Evolutionary conservation across 2,329 filamentous ascomycete genomes (phyloP).

Genomic region (Ilyonectria mors-panacis): DNA sequence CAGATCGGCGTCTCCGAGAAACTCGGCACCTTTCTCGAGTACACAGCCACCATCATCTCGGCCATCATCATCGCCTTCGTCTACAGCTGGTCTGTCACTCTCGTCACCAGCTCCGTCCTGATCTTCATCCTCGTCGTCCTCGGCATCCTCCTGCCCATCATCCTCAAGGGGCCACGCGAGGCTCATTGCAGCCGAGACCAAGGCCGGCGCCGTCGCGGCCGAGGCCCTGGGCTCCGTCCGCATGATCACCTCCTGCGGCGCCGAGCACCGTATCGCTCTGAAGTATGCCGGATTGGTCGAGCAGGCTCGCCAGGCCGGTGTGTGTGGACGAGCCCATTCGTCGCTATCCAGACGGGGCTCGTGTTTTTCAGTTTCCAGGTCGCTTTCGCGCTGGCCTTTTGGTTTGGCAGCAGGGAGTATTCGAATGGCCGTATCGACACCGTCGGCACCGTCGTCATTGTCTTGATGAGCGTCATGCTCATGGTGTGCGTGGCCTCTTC

Average conservation of each 20-base stretch:
- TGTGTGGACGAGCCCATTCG: constrained; percentile 40
- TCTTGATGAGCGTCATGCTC: no score
- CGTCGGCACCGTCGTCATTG: no score
- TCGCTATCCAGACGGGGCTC: constrained; percentile 45
- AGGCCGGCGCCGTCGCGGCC: constrained; percentile 54
- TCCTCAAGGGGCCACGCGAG: constrained; percentile 53
- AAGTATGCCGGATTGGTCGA: constrained; percentile 56
- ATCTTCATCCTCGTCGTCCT: constrained; percentile 57
- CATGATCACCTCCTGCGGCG: constrained; percentile 61
- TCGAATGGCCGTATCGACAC: no score
- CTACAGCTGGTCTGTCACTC: constrained; percentile 66
- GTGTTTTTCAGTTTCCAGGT: constrained; percentile 31
- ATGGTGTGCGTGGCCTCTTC: no score
- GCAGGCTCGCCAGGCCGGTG: constrained; percentile 53
- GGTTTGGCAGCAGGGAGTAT: constrained; percentile 22
- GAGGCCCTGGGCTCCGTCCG: constrained; percentile 60
- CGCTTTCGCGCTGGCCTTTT: constrained; percentile 28
- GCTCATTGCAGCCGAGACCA: constrained; percentile 49
- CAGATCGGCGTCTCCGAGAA: constrained; percentile 70
- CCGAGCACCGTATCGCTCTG: constrained; percentile 52
- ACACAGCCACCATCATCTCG: constrained; percentile 57
- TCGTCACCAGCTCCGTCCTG: constrained; percentile 63
- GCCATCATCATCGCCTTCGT: constrained; percentile 67
- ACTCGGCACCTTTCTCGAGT: constrained; percentile 60
- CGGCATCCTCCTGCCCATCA: constrained; percentile 50